A percentile compares a stretch with the other conserved stretches of the same genome.
phyloP scores from a whole-genome alignment of 2,329 filamentous ascomycete species.

The Hysterium pulicare region DNA sequence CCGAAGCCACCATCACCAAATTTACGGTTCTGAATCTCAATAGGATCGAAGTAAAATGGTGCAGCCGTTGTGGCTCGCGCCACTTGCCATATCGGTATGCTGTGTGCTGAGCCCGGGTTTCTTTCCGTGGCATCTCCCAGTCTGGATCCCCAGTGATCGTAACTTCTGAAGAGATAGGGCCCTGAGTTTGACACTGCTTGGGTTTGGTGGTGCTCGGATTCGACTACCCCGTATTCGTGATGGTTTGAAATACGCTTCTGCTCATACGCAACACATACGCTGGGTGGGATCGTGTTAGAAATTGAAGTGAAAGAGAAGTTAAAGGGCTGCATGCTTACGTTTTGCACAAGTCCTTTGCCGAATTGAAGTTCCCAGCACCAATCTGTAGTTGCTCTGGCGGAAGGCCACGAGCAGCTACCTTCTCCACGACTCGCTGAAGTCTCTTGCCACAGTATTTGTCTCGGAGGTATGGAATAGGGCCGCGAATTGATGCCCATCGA shows the following conservation, averaged over 20 bases:
- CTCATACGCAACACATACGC: background rate
- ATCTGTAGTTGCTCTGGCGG: background rate
- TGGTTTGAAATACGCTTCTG: background rate
- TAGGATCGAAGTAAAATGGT: conserved; percentile 1
- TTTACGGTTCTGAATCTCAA: conserved; percentile 1
- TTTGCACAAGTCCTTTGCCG: background rate
- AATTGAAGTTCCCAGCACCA: conserved; percentile 1
- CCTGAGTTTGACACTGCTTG: background rate
- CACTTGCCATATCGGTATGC: conserved; percentile 2
- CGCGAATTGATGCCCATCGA: background rate
- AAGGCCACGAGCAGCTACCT: background rate
- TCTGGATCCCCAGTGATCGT: background rate
- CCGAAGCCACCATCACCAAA: conserved; percentile 2
- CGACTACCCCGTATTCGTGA: background rate
- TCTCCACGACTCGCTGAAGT: background rate
- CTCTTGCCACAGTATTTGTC: background rate
- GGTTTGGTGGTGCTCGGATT: background rate
- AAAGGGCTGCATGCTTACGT: conserved; percentile 4
- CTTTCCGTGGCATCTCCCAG: background rate
- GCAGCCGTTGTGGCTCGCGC: conserved; percentile 3
- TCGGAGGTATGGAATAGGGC: background rate
- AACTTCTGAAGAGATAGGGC: conserved; percentile 4
- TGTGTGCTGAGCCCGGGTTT: conserved; percentile 1
- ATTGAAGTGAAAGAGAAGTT: too few relatives aligned
- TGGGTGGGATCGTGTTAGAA: background rate